These are phyloP conservation scores for Aspergillus bridgeri DNA, from an alignment of 495 filamentous ascomycete species.

Conservation along the genomic window DNA sequence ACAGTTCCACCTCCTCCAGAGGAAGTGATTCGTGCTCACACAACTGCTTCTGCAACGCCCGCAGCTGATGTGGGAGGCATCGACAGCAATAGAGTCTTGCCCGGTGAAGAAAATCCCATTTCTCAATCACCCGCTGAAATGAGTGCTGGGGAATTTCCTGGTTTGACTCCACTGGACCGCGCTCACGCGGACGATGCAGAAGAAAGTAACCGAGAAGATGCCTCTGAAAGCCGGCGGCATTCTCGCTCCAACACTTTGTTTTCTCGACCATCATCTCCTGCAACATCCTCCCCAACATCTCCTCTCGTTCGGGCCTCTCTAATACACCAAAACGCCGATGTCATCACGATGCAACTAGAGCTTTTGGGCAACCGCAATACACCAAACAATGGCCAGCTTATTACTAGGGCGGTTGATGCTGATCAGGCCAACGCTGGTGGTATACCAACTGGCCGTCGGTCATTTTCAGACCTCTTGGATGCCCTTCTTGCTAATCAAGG, in stretches of 20 bases:
- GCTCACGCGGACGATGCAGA: conserved; percentile 16
- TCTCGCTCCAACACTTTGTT: conserved; percentile 44
- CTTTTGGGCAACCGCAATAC: conserved; percentile 34
- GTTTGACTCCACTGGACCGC: conserved; percentile 26
- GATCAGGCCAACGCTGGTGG: conserved; percentile 13
- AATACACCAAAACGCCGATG: conserved; percentile 44
- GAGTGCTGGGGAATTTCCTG: conserved; percentile 32
- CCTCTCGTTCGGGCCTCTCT: conserved; percentile 45
- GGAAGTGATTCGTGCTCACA: background rate
- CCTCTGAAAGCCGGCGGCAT: conserved; percentile 19
- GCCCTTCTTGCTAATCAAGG: conserved; percentile 33
- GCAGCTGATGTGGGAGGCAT: conserved; percentile 1
- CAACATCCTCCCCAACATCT: conserved; percentile 43
- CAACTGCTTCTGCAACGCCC: background rate
- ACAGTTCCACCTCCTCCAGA: conserved; percentile 6
- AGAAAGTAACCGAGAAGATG: conserved; percentile 11
- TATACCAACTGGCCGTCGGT: conserved; percentile 22
- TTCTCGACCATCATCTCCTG: conserved; percentile 40
- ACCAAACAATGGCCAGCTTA: conserved; percentile 17
- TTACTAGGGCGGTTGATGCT: conserved; percentile 17
- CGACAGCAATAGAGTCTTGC: conserved; percentile 27
- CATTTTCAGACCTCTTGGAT: conserved; percentile 40
- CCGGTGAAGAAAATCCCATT: conserved; percentile 35
- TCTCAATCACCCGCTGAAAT: conserved; percentile 40
- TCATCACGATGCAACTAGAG: conserved; percentile 50